A percentile compares a stretch with the other conserved stretches of the same genome.
Evolutionary conservation across 306 rosid species (phyloP).

Genomic region (Acacia melanoxylon): DNA sequence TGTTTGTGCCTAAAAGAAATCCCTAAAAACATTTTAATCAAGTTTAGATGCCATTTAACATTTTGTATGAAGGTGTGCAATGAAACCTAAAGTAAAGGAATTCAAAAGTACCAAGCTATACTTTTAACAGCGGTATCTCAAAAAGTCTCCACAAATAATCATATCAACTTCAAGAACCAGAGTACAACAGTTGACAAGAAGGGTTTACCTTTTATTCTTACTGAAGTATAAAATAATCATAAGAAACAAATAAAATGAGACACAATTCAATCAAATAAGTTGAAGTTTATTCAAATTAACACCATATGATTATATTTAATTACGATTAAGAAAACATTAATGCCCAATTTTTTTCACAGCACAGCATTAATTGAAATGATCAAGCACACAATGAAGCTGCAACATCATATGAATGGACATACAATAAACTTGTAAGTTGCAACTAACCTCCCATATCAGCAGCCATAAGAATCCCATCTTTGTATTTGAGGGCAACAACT

Average conservation of each 20-base stretch:
- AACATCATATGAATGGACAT: neutral
- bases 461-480: neutral
- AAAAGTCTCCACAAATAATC: neutral
- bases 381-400: neutral
- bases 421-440: neutral
- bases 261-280: conserved; percentile 1
- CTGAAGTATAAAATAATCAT: too few species aligned
- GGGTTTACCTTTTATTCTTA: too few species aligned
- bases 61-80: neutral
- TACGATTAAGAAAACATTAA: neutral
- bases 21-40: neutral
- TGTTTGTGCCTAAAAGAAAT: neutral
- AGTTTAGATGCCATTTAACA: neutral
- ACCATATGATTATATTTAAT: neutral
- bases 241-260: neutral
- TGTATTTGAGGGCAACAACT: neutral
- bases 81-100: neutral
- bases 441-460: conserved; percentile 38
- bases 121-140: neutral
- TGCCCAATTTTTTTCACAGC: neutral
- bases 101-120: neutral
- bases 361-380: neutral
- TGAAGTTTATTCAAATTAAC: neutral
- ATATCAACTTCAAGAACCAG: neutral
- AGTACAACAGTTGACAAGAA: neutral